Evolutionary conservation across 1,139 yeast species (phyloP), one percentile per base, ranked within the genome.

Genomic region (Suhomyces bokatorum): DNA sequence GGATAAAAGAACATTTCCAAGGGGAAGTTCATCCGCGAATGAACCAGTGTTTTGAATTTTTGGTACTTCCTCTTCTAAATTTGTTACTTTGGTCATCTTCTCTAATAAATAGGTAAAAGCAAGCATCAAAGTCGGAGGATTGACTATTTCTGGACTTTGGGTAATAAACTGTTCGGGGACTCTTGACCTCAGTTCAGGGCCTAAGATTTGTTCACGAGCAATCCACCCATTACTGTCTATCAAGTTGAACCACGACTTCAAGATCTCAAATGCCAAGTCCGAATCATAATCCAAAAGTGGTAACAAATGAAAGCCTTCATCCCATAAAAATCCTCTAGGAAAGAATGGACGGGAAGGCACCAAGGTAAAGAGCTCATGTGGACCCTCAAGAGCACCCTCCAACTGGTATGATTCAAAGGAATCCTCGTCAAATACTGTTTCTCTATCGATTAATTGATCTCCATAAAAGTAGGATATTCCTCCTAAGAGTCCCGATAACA

Each of bases 301-400:
- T 33, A 91, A 71, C 50, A 93, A 72, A 62, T 93, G 97, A 66
- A 93, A 93, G 0, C 99, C 99, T 67, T 95, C 99, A 64, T 95
- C 99, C 99, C 99, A 93, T 59, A 88, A 88, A 59, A 93, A 93
- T 0, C 99, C 99, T 51, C 99, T 77, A 8, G 99, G 98, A 66
- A 93, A 93, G 58, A 88, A 88, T 0, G 97, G 90, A 45, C 99
- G 76, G 39, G 97, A 88, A 1, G 99, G 99, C 27, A 90, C 95
- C 35, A 89, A 73, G 0, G 95, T 80, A 56, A 90, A 87, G 32
- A 95, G 66, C 52, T 85, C 88, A 52, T 70, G 63, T 1, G 91
- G 90, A 0, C 88, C 89, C 57, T 85, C 93, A 4, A 66, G 60
- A 20, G 60, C 50, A 0, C 90, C 86, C 12, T 53, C 60, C 17